Evolutionary conservation across 164 flowering plant species (phyloP).

Genomic region (Echeveria elegans): DNA sequence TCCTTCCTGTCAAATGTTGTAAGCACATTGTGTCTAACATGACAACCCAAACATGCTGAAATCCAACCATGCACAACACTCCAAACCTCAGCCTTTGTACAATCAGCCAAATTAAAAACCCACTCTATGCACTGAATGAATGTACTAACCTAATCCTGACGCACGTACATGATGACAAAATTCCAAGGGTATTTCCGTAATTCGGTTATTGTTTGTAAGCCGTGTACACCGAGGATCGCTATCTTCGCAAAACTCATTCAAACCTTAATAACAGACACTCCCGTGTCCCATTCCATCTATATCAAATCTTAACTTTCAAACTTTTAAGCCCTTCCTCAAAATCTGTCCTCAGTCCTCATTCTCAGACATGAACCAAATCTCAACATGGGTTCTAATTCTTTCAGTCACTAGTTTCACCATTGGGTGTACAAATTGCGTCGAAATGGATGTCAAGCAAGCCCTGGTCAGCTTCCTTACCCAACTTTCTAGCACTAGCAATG

Average conservation of each 20-base stretch:
- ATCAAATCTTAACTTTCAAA: not conserved
- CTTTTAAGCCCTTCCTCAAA: not conserved
- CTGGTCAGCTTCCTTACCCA: conserved; percentile 2
- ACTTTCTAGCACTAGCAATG: conserved; percentile 6
- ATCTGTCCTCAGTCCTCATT: not conserved
- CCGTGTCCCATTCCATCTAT: not conserved
- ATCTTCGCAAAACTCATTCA: not conserved
- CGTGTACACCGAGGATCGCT: too few species aligned
- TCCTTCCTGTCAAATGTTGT: not conserved
- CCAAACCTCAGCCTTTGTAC: not conserved
- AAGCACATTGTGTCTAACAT: not conserved
- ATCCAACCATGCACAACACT: not conserved
- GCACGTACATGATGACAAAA: too few species aligned
- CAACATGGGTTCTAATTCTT: conserved; percentile 18
- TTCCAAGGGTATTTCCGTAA: too few species aligned
- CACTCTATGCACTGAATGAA: too few species aligned
- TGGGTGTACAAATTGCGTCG: not conserved
- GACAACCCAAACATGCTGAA: not conserved
- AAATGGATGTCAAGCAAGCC: conserved; percentile 8
- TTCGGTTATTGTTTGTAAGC: not conserved
- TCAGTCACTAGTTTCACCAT: not conserved
- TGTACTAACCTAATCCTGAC: too few species aligned
- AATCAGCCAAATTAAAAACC: not conserved
- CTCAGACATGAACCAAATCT: conserved; percentile 18
- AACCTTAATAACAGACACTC: not conserved